Evolutionary conservation across 495 filamentous ascomycete genomes (phyloP).

Genomic region (Penicillium atrosanguineum): DNA sequence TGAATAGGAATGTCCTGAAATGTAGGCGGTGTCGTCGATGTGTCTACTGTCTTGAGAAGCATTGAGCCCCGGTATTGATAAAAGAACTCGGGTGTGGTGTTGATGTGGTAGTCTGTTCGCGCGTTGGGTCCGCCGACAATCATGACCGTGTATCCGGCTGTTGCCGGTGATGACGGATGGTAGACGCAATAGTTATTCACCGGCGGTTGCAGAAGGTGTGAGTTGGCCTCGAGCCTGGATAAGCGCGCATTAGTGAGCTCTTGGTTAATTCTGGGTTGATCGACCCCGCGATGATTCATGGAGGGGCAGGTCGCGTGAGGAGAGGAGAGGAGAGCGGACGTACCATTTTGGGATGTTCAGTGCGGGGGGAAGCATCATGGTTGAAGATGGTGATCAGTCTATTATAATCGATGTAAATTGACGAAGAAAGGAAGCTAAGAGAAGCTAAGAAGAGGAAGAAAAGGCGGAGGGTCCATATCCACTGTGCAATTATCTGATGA

Average conservation of each 20-base stretch:
- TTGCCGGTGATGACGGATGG: constrained; percentile 51
- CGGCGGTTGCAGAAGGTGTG: constrained; percentile 88
- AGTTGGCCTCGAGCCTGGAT: constrained; percentile 84
- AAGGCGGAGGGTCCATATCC: constrained; percentile 1
- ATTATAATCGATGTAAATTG: not conserved
- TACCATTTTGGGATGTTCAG: constrained; percentile 88
- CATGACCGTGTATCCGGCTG: constrained; percentile 53
- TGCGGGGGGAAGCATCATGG: constrained; percentile 40
- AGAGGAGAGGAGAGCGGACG: too few relatives aligned
- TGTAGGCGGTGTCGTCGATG: constrained; percentile 45
- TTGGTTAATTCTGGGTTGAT: not conserved
- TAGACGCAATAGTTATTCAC: constrained; percentile 98
- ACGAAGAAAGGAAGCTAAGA: not conserved
- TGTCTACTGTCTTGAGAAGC: constrained; percentile 86
- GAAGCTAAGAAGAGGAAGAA: not conserved
- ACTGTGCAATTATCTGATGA: constrained; percentile 14
- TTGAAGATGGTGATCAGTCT: not conserved
- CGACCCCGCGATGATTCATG: constrained; percentile 16
- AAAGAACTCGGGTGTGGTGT: constrained; percentile 94
- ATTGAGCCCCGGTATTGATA: constrained; percentile 93
- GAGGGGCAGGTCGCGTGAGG: constrained; percentile 18
- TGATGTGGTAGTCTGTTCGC: constrained; percentile 98
- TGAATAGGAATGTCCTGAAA: constrained; percentile 86
- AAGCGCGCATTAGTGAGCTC: not conserved
- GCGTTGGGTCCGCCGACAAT: constrained; percentile 97